phyloP scores from a whole-genome alignment of 169 alveolate genomes.

The Hepatocystis sp. region DNA sequence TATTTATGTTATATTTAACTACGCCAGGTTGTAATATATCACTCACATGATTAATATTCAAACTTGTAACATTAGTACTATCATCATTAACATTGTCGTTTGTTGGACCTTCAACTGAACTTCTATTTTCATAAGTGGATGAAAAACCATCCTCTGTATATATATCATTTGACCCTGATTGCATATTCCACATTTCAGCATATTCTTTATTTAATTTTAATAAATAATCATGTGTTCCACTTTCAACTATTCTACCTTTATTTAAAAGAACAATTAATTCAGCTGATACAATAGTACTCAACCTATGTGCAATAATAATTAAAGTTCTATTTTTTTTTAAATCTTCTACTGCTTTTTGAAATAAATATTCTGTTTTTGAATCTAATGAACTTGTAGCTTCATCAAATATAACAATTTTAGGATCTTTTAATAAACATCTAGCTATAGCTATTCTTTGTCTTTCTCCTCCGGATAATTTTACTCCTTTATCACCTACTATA shows the following conservation, averaged over 20 bases:
- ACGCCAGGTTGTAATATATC: too few relatives aligned
- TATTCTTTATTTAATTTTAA: slow-evolving; percentile 81
- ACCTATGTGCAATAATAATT: slow-evolving; percentile 94
- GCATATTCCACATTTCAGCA: slow-evolving; percentile 87
- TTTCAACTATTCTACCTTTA: slow-evolving; percentile 89
- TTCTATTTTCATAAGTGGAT: slow-evolving; percentile 5
- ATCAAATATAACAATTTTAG: slow-evolving; percentile 92
- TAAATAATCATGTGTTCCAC: slow-evolving; percentile 91
- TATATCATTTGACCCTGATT: slow-evolving; percentile 57
- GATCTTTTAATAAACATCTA: slow-evolving; percentile 89
- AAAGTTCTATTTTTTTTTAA: slow-evolving; percentile 83
- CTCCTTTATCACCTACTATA: slow-evolving; percentile 89
- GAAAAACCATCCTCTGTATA: slow-evolving; percentile 16
- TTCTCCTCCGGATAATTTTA: slow-evolving; percentile 91
- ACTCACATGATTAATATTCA: not conserved
- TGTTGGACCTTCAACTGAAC: not conserved
- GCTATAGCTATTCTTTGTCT: slow-evolving; percentile 93
- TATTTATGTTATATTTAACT: too few relatives aligned
- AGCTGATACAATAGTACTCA: slow-evolving; percentile 88
- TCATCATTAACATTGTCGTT: not conserved
- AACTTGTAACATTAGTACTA: not conserved
- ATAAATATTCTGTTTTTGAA: slow-evolving; percentile 83
- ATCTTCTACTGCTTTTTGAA: slow-evolving; percentile 67
- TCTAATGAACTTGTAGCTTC: slow-evolving; percentile 98
- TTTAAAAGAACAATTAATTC: slow-evolving; percentile 85